These are phyloP conservation scores for Oryza glaberrima DNA, from an alignment of 176 grass and related monocot species.

Conservation along the genomic window DNA sequence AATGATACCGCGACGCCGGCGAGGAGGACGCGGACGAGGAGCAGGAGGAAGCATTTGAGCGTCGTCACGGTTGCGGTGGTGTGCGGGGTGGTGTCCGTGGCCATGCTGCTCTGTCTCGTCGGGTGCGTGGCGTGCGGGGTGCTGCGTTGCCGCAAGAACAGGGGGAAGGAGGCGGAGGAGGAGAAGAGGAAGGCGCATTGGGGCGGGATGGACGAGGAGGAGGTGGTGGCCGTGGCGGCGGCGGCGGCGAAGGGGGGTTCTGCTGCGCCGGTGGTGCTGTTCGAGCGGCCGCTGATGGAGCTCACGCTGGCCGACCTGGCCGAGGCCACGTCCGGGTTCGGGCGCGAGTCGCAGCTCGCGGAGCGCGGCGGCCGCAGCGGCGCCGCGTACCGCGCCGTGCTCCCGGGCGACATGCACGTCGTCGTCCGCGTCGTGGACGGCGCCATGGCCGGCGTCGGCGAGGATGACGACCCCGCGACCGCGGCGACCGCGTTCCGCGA, in stretches of 20 bases:
- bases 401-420: slow-evolving; percentile 74
- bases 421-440: slow-evolving; percentile 77
- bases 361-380: slow-evolving; percentile 73
- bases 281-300: slow-evolving; percentile 83
- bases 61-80: slow-evolving; percentile 42
- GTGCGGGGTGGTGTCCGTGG: slow-evolving; percentile 45
- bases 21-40: not conserved
- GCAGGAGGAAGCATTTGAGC: slow-evolving; percentile 20
- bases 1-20: not conserved
- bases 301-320: slow-evolving; percentile 76
- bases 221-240: not conserved
- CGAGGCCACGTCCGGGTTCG: slow-evolving; percentile 75
- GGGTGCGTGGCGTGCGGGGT: slow-evolving; percentile 55
- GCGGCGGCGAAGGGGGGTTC: slow-evolving; percentile 47
- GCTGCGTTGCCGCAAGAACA: slow-evolving; percentile 17
- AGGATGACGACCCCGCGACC: slow-evolving; percentile 35
- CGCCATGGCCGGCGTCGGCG: slow-evolving; percentile 28
- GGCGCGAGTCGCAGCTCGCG: slow-evolving; percentile 85
- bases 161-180: slow-evolving; percentile 29
- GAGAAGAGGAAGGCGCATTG: slow-evolving; percentile 16
- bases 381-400: slow-evolving; percentile 81
- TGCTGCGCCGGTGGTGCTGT: slow-evolving; percentile 78
- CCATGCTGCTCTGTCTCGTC: slow-evolving; percentile 48
- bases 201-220: not conserved
- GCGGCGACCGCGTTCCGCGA: slow-evolving; percentile 59